Conservation (phyloP, 257 asterid species). For the Lantana camara region DNA sequence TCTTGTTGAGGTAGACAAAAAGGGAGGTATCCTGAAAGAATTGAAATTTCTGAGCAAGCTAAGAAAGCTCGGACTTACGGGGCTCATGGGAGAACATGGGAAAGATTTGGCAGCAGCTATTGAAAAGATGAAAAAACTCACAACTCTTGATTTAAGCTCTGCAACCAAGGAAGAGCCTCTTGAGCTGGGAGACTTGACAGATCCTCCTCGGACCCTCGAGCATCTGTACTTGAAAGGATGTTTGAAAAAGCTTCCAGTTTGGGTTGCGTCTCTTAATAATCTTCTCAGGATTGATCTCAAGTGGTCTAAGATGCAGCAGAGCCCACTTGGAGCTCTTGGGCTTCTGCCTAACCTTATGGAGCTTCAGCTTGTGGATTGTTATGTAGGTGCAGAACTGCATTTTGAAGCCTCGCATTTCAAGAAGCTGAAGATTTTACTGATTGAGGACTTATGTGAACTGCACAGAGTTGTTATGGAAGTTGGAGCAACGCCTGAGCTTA, state of each 20-base stretch:
- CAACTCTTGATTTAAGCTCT: slow-evolving; percentile 32
- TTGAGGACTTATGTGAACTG: slow-evolving; percentile 22
- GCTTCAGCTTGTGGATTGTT: slow-evolving; percentile 39
- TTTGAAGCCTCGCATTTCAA: slow-evolving; percentile 27
- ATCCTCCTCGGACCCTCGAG: slow-evolving; percentile 30
- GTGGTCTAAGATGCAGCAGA: slow-evolving; percentile 27
- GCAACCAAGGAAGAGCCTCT: slow-evolving; percentile 25
- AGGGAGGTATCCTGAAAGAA: slow-evolving; percentile 23
- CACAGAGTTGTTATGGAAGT: slow-evolving; percentile 21
- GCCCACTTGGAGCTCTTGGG: slow-evolving; percentile 29
- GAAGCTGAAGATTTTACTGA: slow-evolving; percentile 33
- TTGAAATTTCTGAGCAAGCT: slow-evolving; percentile 35
- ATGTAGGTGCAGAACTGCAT: slow-evolving; percentile 15
- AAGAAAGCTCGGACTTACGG: slow-evolving; percentile 40
- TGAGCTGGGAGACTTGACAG: slow-evolving; percentile 12
- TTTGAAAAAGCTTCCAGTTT: too few species aligned
- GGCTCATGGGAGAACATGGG: slow-evolving; percentile 34
- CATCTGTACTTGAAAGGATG: slow-evolving; percentile 42
- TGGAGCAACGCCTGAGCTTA: slow-evolving; percentile 30
- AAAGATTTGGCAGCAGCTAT: slow-evolving; percentile 32
- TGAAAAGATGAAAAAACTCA: slow-evolving; percentile 31
- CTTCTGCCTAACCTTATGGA: slow-evolving; percentile 29
- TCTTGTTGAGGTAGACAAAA: slow-evolving; percentile 30
- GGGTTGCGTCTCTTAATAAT: slow-evolving; percentile 27
- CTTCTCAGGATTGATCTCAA: slow-evolving; percentile 26